A percentile compares a stretch with the other conserved stretches of the same genome.
Conservation (phyloP, 202 grass and related monocot species). For the Schoenoplectus tabernaemontani region DNA sequence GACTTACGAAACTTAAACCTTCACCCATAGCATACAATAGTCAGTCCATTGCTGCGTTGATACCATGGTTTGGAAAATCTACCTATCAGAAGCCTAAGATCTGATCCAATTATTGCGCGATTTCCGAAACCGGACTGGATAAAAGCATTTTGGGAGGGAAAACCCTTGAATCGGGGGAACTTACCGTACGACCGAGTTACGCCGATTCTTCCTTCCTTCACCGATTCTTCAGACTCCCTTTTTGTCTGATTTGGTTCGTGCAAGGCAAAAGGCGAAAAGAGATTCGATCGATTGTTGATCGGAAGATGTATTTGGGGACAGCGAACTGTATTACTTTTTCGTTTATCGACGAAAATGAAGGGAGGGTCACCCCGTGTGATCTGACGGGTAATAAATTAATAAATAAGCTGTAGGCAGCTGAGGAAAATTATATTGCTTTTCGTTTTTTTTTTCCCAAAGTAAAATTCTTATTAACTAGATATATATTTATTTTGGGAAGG, state of each 20-base stretch:
- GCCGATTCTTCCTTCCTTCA: background rate
- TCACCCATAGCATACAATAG: background rate
- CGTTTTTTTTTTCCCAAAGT: no score
- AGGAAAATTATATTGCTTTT: background rate
- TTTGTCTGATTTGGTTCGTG: background rate
- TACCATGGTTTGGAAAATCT: background rate
- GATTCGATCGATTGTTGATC: background rate
- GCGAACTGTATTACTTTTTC: background rate
- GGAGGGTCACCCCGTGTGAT: background rate
- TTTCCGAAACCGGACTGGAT: background rate
- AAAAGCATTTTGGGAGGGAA: background rate
- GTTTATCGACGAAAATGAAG: background rate
- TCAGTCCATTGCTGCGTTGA: background rate
- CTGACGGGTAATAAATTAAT: background rate
- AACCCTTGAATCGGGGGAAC: background rate
- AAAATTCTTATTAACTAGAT: no score
- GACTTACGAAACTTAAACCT: background rate
- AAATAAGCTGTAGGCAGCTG: background rate
- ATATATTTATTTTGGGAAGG: no score
- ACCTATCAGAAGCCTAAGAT: background rate
- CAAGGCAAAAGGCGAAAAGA: background rate
- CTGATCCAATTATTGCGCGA: background rate
- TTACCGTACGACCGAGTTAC: background rate
- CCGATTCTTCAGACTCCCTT: background rate
- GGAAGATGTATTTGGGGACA: background rate